Evolutionary conservation across 2,329 filamentous ascomycete genomes (phyloP).

Genomic region (Aschersonia sp.): DNA sequence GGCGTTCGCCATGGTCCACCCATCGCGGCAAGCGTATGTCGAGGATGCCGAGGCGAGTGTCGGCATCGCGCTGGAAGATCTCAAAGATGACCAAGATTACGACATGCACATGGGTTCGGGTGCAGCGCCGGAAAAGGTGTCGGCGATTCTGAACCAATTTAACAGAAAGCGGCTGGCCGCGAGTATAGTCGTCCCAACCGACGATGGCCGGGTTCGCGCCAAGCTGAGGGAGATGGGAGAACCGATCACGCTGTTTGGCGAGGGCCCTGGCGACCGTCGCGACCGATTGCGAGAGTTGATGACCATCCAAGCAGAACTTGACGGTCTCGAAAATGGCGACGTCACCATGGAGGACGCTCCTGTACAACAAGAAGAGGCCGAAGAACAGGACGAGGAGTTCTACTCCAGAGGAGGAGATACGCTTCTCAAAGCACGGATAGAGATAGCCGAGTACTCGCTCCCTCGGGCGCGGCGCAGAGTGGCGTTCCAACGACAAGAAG

Average conservation of each 20-base stretch:
- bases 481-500: conserved; percentile 64
- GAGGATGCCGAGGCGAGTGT: conserved; percentile 58
- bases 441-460: conserved; percentile 72
- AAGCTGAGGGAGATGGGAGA: conserved; percentile 78
- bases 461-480: conserved; percentile 67
- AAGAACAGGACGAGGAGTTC: conserved; percentile 81
- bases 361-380: conserved; percentile 47
- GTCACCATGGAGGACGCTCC: conserved; percentile 45
- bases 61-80: conserved; percentile 33
- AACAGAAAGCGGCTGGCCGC: conserved; percentile 81
- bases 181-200: conserved; percentile 82
- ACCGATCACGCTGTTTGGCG: conserved; percentile 87
- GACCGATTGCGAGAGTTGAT: conserved; percentile 75
- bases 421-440: conserved; percentile 59
- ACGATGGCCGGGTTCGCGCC: conserved; percentile 73
- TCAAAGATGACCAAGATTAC: conserved; percentile 67
- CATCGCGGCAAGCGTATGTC: conserved; percentile 82
- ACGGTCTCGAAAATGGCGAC: conserved; percentile 40
- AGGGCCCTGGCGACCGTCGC: conserved; percentile 71
- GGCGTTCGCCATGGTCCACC: conserved; percentile 53
- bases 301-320: conserved; percentile 54
- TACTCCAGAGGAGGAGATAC: conserved; percentile 72
- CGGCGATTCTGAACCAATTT: conserved; percentile 75
- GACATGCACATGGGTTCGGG: conserved; percentile 55
- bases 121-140: conserved; percentile 66